Percentiles rank a stretch among this genome's conserved stretches.
Conservation (phyloP, 2,329 filamentous ascomycete species). For the Arthroderma sp. region DNA sequence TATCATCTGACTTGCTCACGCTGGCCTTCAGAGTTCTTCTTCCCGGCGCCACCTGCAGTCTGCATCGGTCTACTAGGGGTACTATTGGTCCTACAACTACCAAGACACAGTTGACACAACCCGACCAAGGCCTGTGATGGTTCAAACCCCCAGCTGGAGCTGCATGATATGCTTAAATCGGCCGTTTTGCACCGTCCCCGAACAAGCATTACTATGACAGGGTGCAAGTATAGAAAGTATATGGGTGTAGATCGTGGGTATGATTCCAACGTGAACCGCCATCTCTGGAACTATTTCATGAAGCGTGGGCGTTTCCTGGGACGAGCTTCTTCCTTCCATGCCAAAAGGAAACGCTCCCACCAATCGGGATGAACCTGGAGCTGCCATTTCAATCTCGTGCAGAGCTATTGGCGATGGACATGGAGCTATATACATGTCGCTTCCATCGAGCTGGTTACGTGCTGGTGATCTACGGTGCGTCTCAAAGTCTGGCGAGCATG, state of each 20-base stretch:
- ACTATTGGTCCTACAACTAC: background rate
- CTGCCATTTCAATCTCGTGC: background rate
- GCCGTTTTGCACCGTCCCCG: background rate
- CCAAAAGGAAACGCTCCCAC: background rate
- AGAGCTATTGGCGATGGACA: background rate
- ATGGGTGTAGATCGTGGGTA: background rate
- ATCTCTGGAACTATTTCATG: background rate
- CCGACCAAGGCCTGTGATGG: background rate
- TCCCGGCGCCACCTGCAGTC: background rate
- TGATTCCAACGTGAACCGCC: background rate
- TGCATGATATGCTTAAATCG: constrained; percentile 2
- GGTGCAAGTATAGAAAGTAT: no score
- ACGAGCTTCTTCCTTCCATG: background rate
- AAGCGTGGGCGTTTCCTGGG: background rate
- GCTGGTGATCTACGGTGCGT: background rate
- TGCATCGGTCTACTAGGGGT: background rate
- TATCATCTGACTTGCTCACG: background rate
- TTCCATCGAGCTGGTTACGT: background rate
- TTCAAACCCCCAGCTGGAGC: background rate
- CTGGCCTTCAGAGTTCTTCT: background rate
- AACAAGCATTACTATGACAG: background rate
- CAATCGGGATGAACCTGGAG: background rate
- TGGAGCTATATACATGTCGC: background rate
- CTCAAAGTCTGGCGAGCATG: background rate
- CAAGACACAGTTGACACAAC: no score